A percentile compares a stretch with the other conserved stretches of the same genome.
These are phyloP conservation scores for Cutaneotrichosporon daszewskae DNA, from an alignment of 1,284 basidiomycete species.

Conservation along the genomic window DNA sequence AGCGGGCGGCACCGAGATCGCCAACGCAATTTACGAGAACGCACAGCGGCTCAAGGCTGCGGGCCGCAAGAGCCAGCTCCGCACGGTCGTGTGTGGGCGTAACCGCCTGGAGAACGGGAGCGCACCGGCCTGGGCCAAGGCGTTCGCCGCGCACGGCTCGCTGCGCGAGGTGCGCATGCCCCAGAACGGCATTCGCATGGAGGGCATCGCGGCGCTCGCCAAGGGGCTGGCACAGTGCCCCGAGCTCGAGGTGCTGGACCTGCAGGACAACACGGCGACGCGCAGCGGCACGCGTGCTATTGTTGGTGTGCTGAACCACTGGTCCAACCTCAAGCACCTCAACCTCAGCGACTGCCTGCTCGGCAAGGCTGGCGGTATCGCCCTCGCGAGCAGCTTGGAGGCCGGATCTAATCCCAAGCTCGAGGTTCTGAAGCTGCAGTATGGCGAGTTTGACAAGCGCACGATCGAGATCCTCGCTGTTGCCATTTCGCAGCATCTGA, in stretches of 20 bases:
- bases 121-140: conserved; percentile 75
- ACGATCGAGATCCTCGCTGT: conserved; percentile 64
- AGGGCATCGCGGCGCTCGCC: conserved; percentile 79
- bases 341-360: conserved; percentile 92
- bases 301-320: conserved; percentile 63
- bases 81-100: conserved; percentile 82
- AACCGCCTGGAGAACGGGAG: conserved; percentile 92
- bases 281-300: conserved; percentile 66
- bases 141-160: conserved; percentile 72
- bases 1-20: conserved; percentile 77
- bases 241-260: conserved; percentile 70
- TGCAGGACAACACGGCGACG: conserved; percentile 95
- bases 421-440: conserved; percentile 73
- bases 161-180: conserved; percentile 85
- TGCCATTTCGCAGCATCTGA: conserved; percentile 59
- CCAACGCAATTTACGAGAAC: conserved; percentile 73
- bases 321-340: conserved; percentile 67
- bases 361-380: conserved; percentile 57
- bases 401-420: conserved; percentile 67
- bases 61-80: conserved; percentile 64
- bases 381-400: conserved; percentile 57
- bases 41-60: conserved; percentile 64
- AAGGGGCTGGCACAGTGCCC: conserved; percentile 66
- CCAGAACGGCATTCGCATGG: conserved; percentile 95
- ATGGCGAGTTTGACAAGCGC: conserved; percentile 75